Conservation (phyloP, 148 eudicot genomes). For the Arbutus unedo region DNA sequence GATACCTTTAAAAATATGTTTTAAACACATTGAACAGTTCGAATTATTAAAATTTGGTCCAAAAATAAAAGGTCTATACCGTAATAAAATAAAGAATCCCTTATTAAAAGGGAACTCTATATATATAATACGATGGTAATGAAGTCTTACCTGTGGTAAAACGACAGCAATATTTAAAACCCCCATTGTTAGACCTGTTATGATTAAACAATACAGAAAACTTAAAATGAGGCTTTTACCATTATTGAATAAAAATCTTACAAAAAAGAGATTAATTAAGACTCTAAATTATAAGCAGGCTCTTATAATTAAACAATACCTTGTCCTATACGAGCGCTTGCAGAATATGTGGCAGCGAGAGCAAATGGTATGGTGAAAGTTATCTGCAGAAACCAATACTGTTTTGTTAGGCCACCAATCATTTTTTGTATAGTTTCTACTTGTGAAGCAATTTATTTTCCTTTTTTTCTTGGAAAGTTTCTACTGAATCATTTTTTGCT, state of each 20-base stretch:
- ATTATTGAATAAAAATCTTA: not conserved
- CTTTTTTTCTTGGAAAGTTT: not conserved
- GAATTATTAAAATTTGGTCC: too few relatives aligned
- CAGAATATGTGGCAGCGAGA: conserved; percentile 71
- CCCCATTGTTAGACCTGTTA: conserved; percentile 65
- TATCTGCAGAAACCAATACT: conserved; percentile 26
- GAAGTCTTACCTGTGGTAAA: conserved; percentile 57
- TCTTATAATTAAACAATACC: conserved; percentile 29
- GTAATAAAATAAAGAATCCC: too few relatives aligned
- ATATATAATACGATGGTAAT: not conserved
- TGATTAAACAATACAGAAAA: not conserved
- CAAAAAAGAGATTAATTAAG: not conserved
- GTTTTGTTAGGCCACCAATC: not conserved
- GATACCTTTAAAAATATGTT: too few relatives aligned
- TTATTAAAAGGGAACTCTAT: too few relatives aligned
- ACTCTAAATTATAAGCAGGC: too few relatives aligned
- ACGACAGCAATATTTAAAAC: conserved; percentile 70
- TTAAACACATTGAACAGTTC: too few relatives aligned
- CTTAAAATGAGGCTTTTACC: not conserved
- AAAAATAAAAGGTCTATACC: too few relatives aligned
- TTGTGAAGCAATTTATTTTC: not conserved
- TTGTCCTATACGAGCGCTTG: conserved; percentile 59
- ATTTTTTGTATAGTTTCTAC: too few relatives aligned
- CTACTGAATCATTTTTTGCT: not conserved
- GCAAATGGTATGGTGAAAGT: conserved; percentile 78